Evolutionary conservation across 192 early-diverging fungal genomes (phyloP).

Genomic region (Entrophospora sp.): DNA sequence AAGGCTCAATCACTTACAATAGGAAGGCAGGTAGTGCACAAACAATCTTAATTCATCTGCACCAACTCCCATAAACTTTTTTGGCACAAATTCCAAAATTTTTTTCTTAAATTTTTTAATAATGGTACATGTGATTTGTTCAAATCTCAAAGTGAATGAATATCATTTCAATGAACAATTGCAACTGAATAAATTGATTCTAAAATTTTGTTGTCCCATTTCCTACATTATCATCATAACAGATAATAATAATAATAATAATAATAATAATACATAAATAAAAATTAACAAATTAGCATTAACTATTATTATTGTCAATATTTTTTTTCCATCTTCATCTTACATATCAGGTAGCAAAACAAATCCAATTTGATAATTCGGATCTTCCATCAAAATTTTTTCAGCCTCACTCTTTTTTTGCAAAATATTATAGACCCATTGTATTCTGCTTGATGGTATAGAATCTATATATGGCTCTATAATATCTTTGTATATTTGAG

Average conservation of each 20-base stretch:
- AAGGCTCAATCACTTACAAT: conserved; percentile 40
- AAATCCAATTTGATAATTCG: conserved; percentile 55
- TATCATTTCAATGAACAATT: conserved; percentile 45
- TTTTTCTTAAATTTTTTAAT: conserved; percentile 53
- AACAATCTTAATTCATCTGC: conserved; percentile 57
- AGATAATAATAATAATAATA: no score
- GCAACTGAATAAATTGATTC: conserved; percentile 60
- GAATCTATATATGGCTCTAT: conserved; percentile 54
- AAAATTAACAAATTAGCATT: no score
- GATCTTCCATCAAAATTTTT: conserved; percentile 52
- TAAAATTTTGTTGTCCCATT: conserved; percentile 60
- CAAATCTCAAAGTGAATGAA: conserved; percentile 59
- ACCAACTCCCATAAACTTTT: conserved; percentile 36
- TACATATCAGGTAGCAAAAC: conserved; percentile 68
- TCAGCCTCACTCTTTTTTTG: conserved; percentile 54
- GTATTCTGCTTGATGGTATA: conserved; percentile 47
- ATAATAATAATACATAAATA: no score
- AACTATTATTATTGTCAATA: no score
- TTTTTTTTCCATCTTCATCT: no score
- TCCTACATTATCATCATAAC: conserved; percentile 27
- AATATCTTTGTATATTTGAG: conserved; percentile 42
- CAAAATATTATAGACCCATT: conserved; percentile 78
- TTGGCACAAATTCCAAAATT: conserved; percentile 32
- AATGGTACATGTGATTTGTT: conserved; percentile 46
- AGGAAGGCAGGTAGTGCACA: conserved; percentile 74